Percentiles rank a stretch among this genome's conserved stretches.
Evolutionary conservation across 345 rosid genomes (phyloP).

Genomic region (Odontarrhena argentea): DNA sequence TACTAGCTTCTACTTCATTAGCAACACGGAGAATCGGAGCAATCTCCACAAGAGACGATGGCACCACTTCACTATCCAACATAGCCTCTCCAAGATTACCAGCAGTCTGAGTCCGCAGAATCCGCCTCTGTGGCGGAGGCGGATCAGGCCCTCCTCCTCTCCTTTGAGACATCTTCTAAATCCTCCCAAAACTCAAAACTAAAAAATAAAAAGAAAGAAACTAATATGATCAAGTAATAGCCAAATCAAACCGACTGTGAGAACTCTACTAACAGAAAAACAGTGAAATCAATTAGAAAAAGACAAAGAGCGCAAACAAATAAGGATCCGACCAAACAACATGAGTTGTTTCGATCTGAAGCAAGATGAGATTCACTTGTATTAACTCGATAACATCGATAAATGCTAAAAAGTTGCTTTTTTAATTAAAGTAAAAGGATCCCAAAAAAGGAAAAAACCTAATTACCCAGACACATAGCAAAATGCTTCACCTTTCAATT

Average conservation of each 20-base stretch:
- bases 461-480: conserved; percentile 26
- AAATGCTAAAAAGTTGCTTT: conserved; percentile 27
- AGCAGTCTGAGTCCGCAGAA: conserved; percentile 62
- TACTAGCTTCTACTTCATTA: conserved; percentile 59
- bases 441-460: not conserved
- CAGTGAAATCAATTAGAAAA: conserved; percentile 2
- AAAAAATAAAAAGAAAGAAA: not conserved
- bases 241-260: conserved; percentile 21
- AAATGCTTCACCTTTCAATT: conserved; percentile 13
- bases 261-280: not conserved
- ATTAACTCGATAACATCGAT: conserved; percentile 20
- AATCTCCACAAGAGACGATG: conserved; percentile 60
- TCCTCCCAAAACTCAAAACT: conserved; percentile 12
- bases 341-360: conserved; percentile 28
- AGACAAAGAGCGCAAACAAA: conserved; percentile 11
- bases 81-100: conserved; percentile 61
- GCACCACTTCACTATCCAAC: conserved; percentile 63
- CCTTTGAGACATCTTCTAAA: conserved; percentile 48
- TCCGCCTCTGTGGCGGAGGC: conserved; percentile 51
- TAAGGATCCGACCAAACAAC: not conserved
- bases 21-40: conserved; percentile 71
- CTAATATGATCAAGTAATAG: conserved; percentile 15
- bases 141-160: conserved; percentile 43
- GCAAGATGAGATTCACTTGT: conserved; percentile 31
- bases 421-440: conserved; percentile 10